These are phyloP conservation scores for Cryptococcus sp. DNA, from an alignment of 1,284 basidiomycete species.

Conservation along the genomic window DNA sequence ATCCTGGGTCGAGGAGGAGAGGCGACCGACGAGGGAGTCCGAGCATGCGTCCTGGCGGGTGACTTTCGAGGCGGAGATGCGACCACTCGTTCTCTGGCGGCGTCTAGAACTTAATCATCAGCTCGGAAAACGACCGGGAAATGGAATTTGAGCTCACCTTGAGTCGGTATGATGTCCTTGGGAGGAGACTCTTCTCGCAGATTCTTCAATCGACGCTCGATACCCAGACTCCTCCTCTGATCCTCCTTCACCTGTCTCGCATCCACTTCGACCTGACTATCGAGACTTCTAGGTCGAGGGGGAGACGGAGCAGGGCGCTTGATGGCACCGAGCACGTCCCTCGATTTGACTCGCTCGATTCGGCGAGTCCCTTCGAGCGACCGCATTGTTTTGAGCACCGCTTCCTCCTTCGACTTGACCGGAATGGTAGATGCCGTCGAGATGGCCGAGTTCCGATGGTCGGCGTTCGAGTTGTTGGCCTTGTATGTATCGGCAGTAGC, in stretches of 20 bases:
- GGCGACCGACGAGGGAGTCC: background rate
- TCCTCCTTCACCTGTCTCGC: constrained; percentile 14
- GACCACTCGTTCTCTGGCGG: background rate
- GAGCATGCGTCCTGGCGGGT: background rate
- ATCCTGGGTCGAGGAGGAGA: constrained; percentile 7
- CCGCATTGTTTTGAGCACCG: constrained; percentile 30
- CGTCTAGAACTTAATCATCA: background rate
- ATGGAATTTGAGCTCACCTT: background rate
- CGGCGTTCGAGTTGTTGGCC: too few relatives aligned
- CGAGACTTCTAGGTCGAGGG: constrained; percentile 20
- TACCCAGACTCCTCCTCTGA: constrained; percentile 21
- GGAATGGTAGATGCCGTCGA: constrained; percentile 4
- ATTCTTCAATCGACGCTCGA: constrained; percentile 15
- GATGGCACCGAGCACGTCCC: constrained; percentile 22
- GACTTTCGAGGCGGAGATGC: background rate
- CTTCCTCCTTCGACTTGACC: constrained; percentile 24
- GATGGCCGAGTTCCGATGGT: constrained; percentile 8
- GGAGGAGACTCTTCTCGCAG: constrained; percentile 15
- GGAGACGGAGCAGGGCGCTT: constrained; percentile 28
- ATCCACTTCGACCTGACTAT: constrained; percentile 9
- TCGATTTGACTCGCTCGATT: constrained; percentile 6
- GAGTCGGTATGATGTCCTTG: background rate
- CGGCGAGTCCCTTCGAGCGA: constrained; percentile 27
- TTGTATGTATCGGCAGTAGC: background rate
- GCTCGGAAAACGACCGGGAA: background rate